Evolutionary conservation across 176 grass and related monocot species (phyloP).

Genomic region (Carex parvula): DNA sequence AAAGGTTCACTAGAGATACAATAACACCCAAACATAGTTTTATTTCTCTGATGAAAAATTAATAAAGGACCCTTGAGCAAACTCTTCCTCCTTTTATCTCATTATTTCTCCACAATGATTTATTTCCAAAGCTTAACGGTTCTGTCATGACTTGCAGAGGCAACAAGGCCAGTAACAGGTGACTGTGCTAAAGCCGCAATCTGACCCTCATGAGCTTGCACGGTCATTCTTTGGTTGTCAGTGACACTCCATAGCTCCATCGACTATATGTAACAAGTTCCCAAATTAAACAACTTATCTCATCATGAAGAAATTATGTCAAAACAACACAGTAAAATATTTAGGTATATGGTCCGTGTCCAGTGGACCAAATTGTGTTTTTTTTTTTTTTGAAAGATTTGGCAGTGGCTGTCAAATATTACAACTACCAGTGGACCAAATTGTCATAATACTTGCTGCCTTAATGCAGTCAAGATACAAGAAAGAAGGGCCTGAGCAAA

Average conservation of each 20-base stretch:
- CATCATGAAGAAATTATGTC: background rate
- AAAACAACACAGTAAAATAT: background rate
- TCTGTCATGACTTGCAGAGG: conserved; percentile 90
- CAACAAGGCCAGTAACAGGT: conserved; percentile 43
- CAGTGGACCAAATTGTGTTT: too few relatives aligned
- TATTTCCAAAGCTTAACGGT: conserved; percentile 93
- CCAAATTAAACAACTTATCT: background rate
- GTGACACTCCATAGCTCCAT: conserved; percentile 78
- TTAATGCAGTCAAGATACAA: background rate
- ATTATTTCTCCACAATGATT: background rate
- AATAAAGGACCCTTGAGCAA: conserved; percentile 1
- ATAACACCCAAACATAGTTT: conserved; percentile 15
- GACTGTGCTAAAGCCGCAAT: conserved; percentile 63
- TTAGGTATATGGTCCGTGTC: too few relatives aligned
- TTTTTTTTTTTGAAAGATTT: too few relatives aligned
- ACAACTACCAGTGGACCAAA: background rate
- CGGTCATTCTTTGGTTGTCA: conserved; percentile 42
- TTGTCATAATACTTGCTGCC: background rate
- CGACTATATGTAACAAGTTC: conserved; percentile 44
- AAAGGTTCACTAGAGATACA: conserved; percentile 10
- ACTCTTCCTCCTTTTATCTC: background rate
- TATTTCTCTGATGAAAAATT: conserved; percentile 24
- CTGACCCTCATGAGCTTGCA: conserved; percentile 64
- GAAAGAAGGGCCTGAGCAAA: background rate
- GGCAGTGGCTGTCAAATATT: too few relatives aligned